A percentile compares a stretch with the other conserved stretches of the same genome.
Conservation (phyloP, 345 rosid genomes). For the Stellera chamaejasme region DNA sequence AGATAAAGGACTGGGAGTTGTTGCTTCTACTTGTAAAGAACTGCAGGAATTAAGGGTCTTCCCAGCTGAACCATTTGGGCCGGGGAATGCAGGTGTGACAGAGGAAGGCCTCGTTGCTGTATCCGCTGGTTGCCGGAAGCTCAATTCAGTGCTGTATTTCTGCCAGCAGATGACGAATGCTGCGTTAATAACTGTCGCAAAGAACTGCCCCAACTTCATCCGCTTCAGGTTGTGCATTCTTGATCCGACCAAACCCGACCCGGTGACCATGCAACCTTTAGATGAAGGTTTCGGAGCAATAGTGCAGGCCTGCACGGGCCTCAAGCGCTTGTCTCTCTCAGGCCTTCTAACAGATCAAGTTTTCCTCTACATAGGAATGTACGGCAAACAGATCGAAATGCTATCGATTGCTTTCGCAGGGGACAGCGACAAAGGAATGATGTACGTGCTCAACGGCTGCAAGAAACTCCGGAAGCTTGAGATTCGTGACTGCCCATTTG, state of each 20-base stretch:
- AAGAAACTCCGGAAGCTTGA: constrained; percentile 76
- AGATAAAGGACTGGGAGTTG: constrained; percentile 65
- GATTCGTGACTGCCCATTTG: constrained; percentile 78
- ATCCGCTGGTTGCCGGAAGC: constrained; percentile 68
- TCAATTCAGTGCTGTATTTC: constrained; percentile 71
- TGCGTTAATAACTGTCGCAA: constrained; percentile 69
- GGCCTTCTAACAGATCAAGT: constrained; percentile 72
- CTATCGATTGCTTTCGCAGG: constrained; percentile 93
- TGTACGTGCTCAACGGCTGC: constrained; percentile 70
- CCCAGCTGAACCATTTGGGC: constrained; percentile 54
- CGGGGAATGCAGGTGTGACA: constrained; percentile 51
- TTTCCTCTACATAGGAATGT: constrained; percentile 72
- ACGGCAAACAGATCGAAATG: constrained; percentile 78
- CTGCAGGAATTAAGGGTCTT: constrained; percentile 76
- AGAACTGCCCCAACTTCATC: constrained; percentile 67
- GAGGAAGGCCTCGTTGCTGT: constrained; percentile 80
- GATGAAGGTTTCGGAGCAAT: constrained; percentile 94
- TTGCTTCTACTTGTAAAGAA: constrained; percentile 67
- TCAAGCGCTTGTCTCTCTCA: constrained; percentile 58
- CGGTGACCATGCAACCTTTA: constrained; percentile 50
- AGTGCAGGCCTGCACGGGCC: constrained; percentile 58
- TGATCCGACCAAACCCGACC: constrained; percentile 60
- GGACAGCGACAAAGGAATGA: constrained; percentile 73
- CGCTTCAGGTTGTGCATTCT: constrained; percentile 72
- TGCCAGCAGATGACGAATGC: constrained; percentile 90